Percentiles rank a stretch among this genome's conserved stretches.
Conservation (phyloP, 495 filamentous ascomycete species). For the Lasiosphaeris hirsuta region DNA sequence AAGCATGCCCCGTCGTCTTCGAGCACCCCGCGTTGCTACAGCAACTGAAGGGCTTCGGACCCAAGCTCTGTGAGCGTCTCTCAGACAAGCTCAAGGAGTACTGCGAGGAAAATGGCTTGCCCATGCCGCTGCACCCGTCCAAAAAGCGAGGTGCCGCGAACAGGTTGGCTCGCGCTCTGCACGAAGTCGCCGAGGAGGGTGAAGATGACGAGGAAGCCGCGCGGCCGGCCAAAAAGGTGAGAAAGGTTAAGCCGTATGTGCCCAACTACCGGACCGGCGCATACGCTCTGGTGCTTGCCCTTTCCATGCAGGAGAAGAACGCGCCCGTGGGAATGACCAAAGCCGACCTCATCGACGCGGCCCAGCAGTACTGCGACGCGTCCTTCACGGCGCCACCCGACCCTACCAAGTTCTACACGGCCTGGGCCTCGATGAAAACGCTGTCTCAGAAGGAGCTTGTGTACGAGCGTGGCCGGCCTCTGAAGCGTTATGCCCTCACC, state of each 20-base stretch:
- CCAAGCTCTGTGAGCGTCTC: conserved; percentile 65
- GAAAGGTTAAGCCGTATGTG: conserved; percentile 65
- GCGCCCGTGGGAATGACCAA: conserved; percentile 61
- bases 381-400: conserved; percentile 70
- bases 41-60: conserved; percentile 69
- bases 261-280: conserved; percentile 67
- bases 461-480: conserved; percentile 64
- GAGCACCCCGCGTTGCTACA: conserved; percentile 71
- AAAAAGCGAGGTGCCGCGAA: conserved; percentile 19
- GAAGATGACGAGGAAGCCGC: conserved; percentile 37
- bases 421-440: conserved; percentile 84
- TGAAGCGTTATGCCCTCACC: conserved; percentile 65
- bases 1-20: conserved; percentile 70
- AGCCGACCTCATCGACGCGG: conserved; percentile 61
- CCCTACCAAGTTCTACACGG: conserved; percentile 69
- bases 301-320: conserved; percentile 58
- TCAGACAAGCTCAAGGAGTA: conserved; percentile 65
- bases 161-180: background rate
- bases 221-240: conserved; percentile 58
- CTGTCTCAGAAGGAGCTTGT: conserved; percentile 72
- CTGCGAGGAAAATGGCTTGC: conserved; percentile 65
- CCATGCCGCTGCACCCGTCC: conserved; percentile 60
- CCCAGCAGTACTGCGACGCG: conserved; percentile 69
- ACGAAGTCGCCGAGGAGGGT: conserved; percentile 16
- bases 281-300: conserved; percentile 69